A percentile compares a stretch with the other conserved stretches of the same genome.
phyloP scores from a whole-genome alignment of 1,284 basidiomycete species.

The Puccinia hordei region DNA sequence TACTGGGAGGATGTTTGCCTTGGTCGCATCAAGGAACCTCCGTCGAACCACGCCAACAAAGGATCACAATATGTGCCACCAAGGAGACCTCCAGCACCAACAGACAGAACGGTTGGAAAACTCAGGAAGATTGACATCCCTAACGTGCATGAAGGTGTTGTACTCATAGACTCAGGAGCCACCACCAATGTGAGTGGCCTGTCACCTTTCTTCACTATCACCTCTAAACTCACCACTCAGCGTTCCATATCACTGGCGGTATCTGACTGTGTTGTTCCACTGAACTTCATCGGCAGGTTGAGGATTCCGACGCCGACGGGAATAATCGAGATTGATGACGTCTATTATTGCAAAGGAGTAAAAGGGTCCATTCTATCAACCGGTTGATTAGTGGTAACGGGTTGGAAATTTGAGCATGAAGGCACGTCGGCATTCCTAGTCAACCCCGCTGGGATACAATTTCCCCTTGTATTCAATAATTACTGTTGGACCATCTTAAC shows the following conservation, averaged over 20 bases:
- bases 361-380: constrained; percentile 4
- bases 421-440: not conserved
- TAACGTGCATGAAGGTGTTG: not conserved
- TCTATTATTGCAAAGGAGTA: not conserved
- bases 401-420: not conserved
- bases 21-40: too few species aligned
- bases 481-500: constrained; percentile 2
- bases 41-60: too few species aligned
- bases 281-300: not conserved
- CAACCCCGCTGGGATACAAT: not conserved
- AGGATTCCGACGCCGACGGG: constrained; percentile 21
- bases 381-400: not conserved
- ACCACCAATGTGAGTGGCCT: not conserved
- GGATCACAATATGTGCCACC: too few species aligned
- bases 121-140: not conserved
- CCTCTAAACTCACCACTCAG: not conserved
- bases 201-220: not conserved
- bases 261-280: not conserved
- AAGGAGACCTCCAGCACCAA: too few species aligned
- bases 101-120: not conserved
- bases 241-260: not conserved
- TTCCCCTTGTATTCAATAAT: not conserved
- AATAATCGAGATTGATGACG: not conserved
- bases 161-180: not conserved
- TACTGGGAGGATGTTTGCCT: too few species aligned